Percentiles rank a stretch among this genome's conserved stretches.
phyloP scores from a whole-genome alignment of 441 rosid species.

The Gossypium armourianum region DNA sequence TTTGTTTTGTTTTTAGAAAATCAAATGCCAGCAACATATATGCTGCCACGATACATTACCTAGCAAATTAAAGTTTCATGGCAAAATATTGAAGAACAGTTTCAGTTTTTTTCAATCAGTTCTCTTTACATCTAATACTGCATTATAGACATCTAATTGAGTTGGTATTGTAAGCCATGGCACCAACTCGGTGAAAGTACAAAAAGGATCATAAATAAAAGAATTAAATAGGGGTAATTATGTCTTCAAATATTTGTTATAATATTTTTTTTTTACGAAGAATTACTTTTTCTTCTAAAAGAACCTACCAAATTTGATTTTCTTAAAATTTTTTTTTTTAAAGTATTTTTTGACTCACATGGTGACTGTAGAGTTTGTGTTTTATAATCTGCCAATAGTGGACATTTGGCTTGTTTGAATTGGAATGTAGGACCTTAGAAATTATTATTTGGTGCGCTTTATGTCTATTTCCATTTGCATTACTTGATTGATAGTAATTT shows the following conservation, averaged over 20 bases:
- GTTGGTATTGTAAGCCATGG: background rate
- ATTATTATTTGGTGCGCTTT: background rate
- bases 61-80: background rate
- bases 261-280: background rate
- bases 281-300: background rate
- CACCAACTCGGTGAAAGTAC: background rate
- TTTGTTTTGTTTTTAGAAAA: background rate
- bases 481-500: conserved; percentile 6
- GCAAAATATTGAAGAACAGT: background rate
- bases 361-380: background rate
- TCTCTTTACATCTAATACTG: background rate
- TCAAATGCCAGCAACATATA: background rate
- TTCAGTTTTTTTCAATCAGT: background rate
- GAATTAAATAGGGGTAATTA: background rate
- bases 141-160: background rate
- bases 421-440: background rate
- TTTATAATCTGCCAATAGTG: background rate
- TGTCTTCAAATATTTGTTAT: background rate
- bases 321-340: background rate
- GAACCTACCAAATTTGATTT: background rate
- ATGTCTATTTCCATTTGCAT: conserved; percentile 3
- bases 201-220: background rate
- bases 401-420: background rate
- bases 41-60: background rate
- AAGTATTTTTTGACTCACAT: background rate